phyloP scores from a whole-genome alignment of 2,329 filamentous ascomycete genomes.

The Coniochaeta pulveracea region DNA sequence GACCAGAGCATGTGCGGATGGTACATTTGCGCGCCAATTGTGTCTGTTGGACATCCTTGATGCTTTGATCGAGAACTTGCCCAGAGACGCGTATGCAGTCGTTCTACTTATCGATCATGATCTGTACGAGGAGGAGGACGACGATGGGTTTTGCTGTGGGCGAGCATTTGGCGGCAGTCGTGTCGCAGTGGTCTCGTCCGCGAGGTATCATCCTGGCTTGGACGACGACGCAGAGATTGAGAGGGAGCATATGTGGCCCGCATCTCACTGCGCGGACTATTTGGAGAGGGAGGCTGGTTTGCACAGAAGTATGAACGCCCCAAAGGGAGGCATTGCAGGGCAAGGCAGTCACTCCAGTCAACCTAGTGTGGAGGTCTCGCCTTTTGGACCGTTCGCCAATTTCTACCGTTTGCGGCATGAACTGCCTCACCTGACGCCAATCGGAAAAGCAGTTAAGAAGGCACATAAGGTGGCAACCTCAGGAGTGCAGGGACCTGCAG shows the following conservation, averaged over 20 bases:
- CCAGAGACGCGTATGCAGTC: slow-evolving; percentile 45
- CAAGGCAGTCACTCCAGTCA: too few species aligned
- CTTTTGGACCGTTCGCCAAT: too few species aligned
- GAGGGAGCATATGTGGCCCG: slow-evolving; percentile 49
- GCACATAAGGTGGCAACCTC: slow-evolving; percentile 9
- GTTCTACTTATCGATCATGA: slow-evolving; percentile 49
- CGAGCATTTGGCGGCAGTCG: slow-evolving; percentile 54
- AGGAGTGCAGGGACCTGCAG: too few species aligned
- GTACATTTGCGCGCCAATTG: slow-evolving; percentile 35
- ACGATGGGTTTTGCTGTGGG: slow-evolving; percentile 57
- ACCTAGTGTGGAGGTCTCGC: too few species aligned
- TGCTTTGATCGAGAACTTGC: slow-evolving; percentile 38
- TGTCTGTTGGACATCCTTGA: slow-evolving; percentile 53
- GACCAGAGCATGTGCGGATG: slow-evolving; percentile 33
- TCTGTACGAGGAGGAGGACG: slow-evolving; percentile 47
- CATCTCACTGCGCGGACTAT: slow-evolving; percentile 46
- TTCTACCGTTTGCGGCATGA: too few species aligned
- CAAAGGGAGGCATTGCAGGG: too few species aligned
- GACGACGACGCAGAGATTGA: slow-evolving; percentile 26
- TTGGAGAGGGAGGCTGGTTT: slow-evolving; percentile 19
- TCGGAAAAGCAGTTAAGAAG: slow-evolving; percentile 18
- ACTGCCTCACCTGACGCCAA: not conserved
- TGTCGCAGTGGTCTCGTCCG: slow-evolving; percentile 48
- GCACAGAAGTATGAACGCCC: not conserved
- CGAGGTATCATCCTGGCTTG: slow-evolving; percentile 47